Percentiles rank a stretch among this genome's conserved stretches.
Evolutionary conservation across 78 protist genomes (phyloP).

Genomic region (Cavenderia fasciculata): DNA sequence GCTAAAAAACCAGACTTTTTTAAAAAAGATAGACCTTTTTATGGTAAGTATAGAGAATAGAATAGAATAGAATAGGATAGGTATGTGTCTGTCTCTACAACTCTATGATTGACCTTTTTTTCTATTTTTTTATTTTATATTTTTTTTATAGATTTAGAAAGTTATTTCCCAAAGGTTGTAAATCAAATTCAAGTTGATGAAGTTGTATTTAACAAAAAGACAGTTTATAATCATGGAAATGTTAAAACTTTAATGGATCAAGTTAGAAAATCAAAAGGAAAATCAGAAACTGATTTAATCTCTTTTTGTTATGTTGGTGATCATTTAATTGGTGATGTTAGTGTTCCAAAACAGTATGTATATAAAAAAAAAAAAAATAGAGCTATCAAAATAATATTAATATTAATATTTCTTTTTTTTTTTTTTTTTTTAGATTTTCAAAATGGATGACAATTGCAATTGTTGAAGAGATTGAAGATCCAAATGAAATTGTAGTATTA

Average conservation of each 20-base stretch:
- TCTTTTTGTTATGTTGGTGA: slow-evolving; percentile 77
- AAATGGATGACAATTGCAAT: slow-evolving; percentile 64
- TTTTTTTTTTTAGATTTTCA: neutral
- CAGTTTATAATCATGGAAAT: slow-evolving; percentile 37
- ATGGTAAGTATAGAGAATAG: neutral
- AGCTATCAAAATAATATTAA: no score
- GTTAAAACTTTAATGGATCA: neutral
- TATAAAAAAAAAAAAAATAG: neutral
- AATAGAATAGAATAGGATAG: no score
- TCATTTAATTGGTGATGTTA: slow-evolving; percentile 52
- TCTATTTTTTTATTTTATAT: no score
- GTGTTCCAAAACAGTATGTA: slow-evolving; percentile 51
- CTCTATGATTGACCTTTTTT: no score
- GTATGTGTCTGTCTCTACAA: no score
- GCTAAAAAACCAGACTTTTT: slow-evolving; percentile 58
- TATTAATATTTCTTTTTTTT: no score
- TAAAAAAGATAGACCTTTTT: neutral
- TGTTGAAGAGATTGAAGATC: slow-evolving; percentile 56
- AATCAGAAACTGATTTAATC: slow-evolving; percentile 20
- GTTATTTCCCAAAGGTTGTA: slow-evolving; percentile 12
- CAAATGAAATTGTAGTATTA: slow-evolving; percentile 34
- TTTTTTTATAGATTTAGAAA: no score
- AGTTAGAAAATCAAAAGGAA: neutral
- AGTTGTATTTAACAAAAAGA: neutral
- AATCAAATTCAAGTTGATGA: neutral